Conservation (phyloP, 2,329 filamentous ascomycete genomes). For the Paramyrothecium sp. region DNA sequence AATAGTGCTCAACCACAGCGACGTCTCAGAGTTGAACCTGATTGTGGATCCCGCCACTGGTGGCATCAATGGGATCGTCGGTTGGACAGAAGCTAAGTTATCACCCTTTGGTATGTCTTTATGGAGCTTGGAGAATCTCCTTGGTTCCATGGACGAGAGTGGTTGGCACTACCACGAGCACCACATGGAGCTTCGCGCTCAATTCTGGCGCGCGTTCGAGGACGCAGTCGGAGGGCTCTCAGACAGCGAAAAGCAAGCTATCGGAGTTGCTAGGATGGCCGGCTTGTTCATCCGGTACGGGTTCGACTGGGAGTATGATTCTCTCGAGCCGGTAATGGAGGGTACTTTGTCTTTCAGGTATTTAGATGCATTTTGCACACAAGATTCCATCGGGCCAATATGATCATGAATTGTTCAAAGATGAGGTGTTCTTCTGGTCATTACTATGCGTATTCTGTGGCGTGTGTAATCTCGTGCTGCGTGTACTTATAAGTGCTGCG, state of each 20-base stretch:
- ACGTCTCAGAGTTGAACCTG: constrained; percentile 26
- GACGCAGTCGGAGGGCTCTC: neutral
- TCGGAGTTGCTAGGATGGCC: neutral
- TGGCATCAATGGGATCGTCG: constrained; percentile 24
- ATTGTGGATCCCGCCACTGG: constrained; percentile 21
- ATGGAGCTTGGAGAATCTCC: constrained; percentile 22
- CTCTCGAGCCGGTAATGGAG: neutral
- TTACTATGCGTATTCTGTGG: too few relatives aligned
- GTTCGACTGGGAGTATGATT: neutral
- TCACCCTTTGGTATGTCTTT: constrained; percentile 26
- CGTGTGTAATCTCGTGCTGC: too few relatives aligned
- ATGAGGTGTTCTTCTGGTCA: too few relatives aligned
- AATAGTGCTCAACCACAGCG: constrained; percentile 18
- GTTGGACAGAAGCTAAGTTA: constrained; percentile 25
- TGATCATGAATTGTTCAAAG: neutral
- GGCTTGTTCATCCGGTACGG: neutral
- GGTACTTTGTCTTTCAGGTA: neutral
- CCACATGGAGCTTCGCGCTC: neutral
- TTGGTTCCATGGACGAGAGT: constrained; percentile 12
- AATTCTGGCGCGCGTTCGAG: constrained; percentile 11
- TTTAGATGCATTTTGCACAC: neutral
- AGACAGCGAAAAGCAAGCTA: neutral
- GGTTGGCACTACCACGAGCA: constrained; percentile 16
- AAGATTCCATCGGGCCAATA: neutral
- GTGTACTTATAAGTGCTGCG: too few relatives aligned